These are phyloP conservation scores for Atractiella rhizophila DNA, from an alignment of 768 basidiomycete species.

Conservation along the genomic window DNA sequence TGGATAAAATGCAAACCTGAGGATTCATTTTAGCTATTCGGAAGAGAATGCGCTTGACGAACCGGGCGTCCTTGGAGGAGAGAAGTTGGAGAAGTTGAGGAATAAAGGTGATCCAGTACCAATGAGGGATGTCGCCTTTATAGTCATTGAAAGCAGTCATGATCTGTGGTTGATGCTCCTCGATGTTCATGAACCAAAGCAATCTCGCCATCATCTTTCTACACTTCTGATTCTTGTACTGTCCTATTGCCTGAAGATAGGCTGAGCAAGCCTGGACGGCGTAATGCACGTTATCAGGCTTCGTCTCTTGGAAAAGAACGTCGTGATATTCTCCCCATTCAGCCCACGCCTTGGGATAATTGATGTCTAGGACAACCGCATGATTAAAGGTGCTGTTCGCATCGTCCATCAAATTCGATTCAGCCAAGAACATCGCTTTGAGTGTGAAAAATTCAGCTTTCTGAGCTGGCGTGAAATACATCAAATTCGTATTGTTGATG, in stretches of 20 bases:
- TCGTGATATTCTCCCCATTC: conserved; percentile 94
- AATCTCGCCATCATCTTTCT: conserved; percentile 72
- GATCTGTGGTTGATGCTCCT: conserved; percentile 32
- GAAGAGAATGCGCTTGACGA: conserved; percentile 64
- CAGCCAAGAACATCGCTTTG: conserved; percentile 94
- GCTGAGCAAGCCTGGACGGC: conserved; percentile 86
- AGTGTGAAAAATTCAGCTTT: conserved; percentile 97
- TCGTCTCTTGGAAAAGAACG: conserved; percentile 64
- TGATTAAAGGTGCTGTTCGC: conserved; percentile 77
- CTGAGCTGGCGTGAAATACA: conserved; percentile 81
- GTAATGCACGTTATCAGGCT: conserved; percentile 31
- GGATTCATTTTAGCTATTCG: conserved; percentile 77
- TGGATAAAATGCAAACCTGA: conserved; percentile 33
- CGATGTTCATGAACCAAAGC: conserved; percentile 85
- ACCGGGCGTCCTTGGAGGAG: conserved; percentile 72
- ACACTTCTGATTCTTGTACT: conserved; percentile 81
- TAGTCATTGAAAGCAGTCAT: conserved; percentile 33
- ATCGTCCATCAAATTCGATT: conserved; percentile 51
- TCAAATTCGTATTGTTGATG: conserved; percentile 96
- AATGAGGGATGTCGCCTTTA: conserved; percentile 83
- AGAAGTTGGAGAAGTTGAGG: conserved; percentile 78
- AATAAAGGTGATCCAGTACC: conserved; percentile 97
- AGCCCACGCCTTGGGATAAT: conserved; percentile 87
- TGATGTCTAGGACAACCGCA: conserved; percentile 87
- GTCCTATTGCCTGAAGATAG: conserved; percentile 86